Evolutionary conservation across 148 eudicot genomes (phyloP), one percentile per base, ranked within the genome.

Genomic region (Heliamphora exappendiculata): DNA sequence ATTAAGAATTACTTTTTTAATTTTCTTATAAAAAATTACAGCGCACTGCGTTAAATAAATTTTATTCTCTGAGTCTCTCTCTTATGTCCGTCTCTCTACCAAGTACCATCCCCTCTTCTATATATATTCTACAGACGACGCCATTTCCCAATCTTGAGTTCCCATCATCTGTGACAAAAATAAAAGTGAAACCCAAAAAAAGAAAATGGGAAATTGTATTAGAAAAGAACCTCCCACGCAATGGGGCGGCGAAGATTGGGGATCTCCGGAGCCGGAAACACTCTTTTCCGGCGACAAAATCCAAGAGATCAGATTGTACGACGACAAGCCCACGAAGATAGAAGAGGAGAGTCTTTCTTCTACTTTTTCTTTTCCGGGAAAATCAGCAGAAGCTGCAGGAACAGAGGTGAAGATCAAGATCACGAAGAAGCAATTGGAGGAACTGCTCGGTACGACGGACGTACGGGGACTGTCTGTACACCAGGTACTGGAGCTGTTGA

Each of bases 401-500:
- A 78, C 44, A 8, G 81, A 83, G 71, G 82, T 85, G 58, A 85
- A 85, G 81, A 82, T 85, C 60, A 85, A 73, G 70, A 69, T 83
- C 42, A 66, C 86, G 12, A 83, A 78, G 82, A 78, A 68, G 73
- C 79, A 85, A 70, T 54, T 85, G 74, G 77, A 81, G 72, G 78
- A 82, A 22, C 20, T 85, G 36, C 14, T 85, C 28, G 79, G 72
- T 0, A 75, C 42, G 69, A 79, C 58, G 14, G 81, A 82, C 20
- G 68, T 47, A 1, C 47, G 81, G 13, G 78, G 78, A 2, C 60
- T 85, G 62, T 64, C 86, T 0, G 82, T 87, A 51, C 74, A 90
- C 13, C 84, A 85, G 54, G 80, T 87, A 53, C 45, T 89, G 12
- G 73, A 76, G 7, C 78, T 75, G 63, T 42, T 90, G 74, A 84